Evolutionary conservation across 2,329 filamentous ascomycete species (phyloP), one percentile per base, ranked within the genome.

Genomic region (Grosmannia clavigera): DNA sequence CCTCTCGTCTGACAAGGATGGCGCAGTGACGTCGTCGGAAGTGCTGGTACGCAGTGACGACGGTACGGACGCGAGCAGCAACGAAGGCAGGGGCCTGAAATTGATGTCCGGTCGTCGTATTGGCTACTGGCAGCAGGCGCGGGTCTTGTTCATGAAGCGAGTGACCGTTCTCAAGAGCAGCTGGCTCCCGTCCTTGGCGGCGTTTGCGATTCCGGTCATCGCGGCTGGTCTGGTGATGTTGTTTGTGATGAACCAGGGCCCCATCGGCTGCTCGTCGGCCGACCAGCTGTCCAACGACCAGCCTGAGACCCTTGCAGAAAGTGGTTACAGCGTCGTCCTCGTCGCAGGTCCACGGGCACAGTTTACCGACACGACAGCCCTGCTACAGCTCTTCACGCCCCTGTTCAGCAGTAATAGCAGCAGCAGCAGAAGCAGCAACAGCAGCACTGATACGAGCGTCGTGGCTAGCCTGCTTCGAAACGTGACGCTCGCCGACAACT

Each of bases 181-280:
- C 68, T 88, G 84, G 71, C 76, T 92, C 54, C 87, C 90, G 0
- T 91, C 91, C 61, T 68, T 85, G 9, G 83, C 84, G 2, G 90
- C 90, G 0, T 78, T 95, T 46, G 65, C 90, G 0, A 82, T 96
- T 14, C 92, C 92, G 0, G 81, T 96, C 58, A 76, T 90, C 60
- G 88, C 90, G 1, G 87, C 90, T 22, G 90, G 86, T 0, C 74
- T 96, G 19, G 88, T 91, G 0, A 88, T 86, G 3, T 76, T 95
- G 2, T 92, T 92, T 66, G 74, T 96, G 9, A 78, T 80, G 52
- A 72, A 75, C 55, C 84, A 84, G 65, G 65, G 70, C 4, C 76
- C 76, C 1, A 74, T 71, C 0, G 76, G 74, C 2, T 88, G 85
- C 67, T 74, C 76, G 19, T 79, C 81, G 1, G 68, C 70, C 0